A percentile compares a stretch with the other conserved stretches of the same genome.
Evolutionary conservation across 2,329 filamentous ascomycete genomes (phyloP).

Genomic region (Pseudopithomyces maydicus): DNA sequence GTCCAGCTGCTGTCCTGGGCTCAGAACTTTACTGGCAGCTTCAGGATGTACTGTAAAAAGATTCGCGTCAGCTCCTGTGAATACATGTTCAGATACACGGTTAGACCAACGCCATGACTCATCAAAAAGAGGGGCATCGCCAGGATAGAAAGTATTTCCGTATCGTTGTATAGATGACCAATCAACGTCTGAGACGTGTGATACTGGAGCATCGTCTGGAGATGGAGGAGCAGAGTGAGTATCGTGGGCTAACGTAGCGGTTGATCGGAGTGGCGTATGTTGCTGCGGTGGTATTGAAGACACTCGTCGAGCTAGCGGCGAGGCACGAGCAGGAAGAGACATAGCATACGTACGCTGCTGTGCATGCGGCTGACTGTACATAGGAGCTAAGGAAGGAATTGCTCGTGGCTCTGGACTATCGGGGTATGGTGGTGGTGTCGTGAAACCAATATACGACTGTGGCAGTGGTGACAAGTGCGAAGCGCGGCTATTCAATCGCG

Average conservation of each 20-base stretch:
- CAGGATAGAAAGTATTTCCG: background rate
- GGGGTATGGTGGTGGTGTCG: constrained; percentile 2
- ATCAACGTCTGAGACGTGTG: background rate
- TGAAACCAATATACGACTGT: constrained; percentile 8
- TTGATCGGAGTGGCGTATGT: constrained; percentile 10
- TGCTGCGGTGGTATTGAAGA: constrained; percentile 9
- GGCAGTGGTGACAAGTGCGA: constrained; percentile 8
- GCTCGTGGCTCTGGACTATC: background rate
- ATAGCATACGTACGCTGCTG: constrained; percentile 3
- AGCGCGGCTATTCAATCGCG: constrained; percentile 4
- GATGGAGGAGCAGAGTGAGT: constrained; percentile 3
- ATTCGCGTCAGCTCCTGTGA: constrained; percentile 1
- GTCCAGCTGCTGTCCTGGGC: background rate
- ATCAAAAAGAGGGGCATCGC: background rate
- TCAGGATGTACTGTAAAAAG: constrained; percentile 11
- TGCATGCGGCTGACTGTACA: background rate
- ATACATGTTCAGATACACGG: background rate
- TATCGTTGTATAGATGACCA: constrained; percentile 10
- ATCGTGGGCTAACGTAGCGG: constrained; percentile 1
- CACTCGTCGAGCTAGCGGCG: constrained; percentile 9
- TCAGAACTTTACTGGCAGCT: background rate
- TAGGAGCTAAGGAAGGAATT: background rate
- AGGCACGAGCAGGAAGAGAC: background rate
- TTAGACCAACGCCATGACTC: background rate
- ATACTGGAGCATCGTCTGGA: background rate